Conservation (phyloP, 306 rosid species). For the Medicago truncatula region MtrunA17r5.0-ANR NC_053045.1:50588501-50589000, state of each 20-base stretch:
- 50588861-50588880: too few species aligned
- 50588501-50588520: not conserved
- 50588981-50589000: conserved; percentile 23
- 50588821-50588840: too few species aligned
- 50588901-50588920: too few species aligned
- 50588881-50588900: too few species aligned
- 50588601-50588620: conserved; percentile 10
- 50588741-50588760: not conserved
- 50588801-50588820: too few species aligned
- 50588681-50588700: not conserved
- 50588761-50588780: not conserved
- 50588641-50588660: not conserved
- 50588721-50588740: not conserved
- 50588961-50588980: not conserved
- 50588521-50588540: not conserved
- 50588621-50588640: not conserved
- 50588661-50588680: not conserved
- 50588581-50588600: not conserved
- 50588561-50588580: not conserved
- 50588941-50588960: too few species aligned
- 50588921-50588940: too few species aligned
- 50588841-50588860: too few species aligned
- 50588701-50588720: not conserved
- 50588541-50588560: conserved; percentile 4
- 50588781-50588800: not conserved